These are phyloP conservation scores for Hamigera avellanea DNA, from an alignment of 495 filamentous ascomycete genomes.

Conservation along the genomic window DNA sequence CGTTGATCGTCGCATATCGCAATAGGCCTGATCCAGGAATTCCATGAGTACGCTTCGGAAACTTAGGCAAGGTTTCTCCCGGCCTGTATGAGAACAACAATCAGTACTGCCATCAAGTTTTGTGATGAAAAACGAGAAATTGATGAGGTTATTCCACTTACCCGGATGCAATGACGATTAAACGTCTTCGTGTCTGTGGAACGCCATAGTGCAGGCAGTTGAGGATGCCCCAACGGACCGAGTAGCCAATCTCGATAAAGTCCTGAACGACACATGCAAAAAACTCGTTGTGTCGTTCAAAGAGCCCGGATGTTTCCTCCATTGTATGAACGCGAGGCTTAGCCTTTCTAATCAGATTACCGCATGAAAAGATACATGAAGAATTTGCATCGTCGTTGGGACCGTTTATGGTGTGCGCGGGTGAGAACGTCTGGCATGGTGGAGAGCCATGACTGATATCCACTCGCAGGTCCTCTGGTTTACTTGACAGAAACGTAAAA, in stretches of 20 bases:
- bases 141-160: too few species aligned
- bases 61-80: constrained; percentile 59
- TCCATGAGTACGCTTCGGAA: constrained; percentile 56
- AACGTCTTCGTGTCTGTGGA: constrained; percentile 45
- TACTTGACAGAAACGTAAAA: constrained; percentile 17
- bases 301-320: constrained; percentile 69
- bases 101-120: constrained; percentile 7
- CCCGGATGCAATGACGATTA: constrained; percentile 74
- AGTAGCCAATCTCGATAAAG: constrained; percentile 57
- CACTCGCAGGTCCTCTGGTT: constrained; percentile 24
- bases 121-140: constrained; percentile 1
- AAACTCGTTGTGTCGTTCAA: constrained; percentile 32
- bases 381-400: constrained; percentile 64
- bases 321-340: constrained; percentile 67
- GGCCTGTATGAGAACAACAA: too few species aligned
- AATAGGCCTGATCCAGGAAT: constrained; percentile 15
- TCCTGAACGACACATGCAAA: constrained; percentile 53
- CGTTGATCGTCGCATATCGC: constrained; percentile 32
- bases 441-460: constrained; percentile 76
- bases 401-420: constrained; percentile 55
- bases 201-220: constrained; percentile 49
- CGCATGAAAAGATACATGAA: constrained; percentile 55
- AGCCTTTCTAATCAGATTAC: constrained; percentile 41
- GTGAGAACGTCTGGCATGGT: constrained; percentile 75
- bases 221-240: constrained; percentile 47